Evolutionary conservation across 2,329 filamentous ascomycete genomes (phyloP).

Genomic region (Raffaelea ambrosiae): DNA sequence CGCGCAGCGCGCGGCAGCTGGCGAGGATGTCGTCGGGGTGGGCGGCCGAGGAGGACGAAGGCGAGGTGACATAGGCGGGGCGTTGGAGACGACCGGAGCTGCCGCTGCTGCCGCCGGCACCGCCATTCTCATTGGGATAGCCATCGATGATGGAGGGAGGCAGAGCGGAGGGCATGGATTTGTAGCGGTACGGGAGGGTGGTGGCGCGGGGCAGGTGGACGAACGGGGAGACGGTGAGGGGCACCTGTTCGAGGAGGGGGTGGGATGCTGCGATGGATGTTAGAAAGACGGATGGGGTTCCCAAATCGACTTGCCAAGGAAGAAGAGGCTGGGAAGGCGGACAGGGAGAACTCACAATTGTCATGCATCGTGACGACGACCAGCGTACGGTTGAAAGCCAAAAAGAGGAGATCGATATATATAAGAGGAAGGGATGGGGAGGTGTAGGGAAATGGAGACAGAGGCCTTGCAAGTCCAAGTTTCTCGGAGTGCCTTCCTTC

Average conservation of each 20-base stretch:
- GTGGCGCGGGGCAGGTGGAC: constrained; percentile 82
- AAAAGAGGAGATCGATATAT: too few species aligned
- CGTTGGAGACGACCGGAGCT: too few species aligned
- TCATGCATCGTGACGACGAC: constrained; percentile 13
- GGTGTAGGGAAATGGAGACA: too few species aligned
- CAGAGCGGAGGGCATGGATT: constrained; percentile 76
- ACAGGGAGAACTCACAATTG: constrained; percentile 7
- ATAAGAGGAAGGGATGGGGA: too few species aligned
- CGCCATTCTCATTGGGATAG: constrained; percentile 18
- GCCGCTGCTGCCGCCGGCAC: constrained; percentile 19
- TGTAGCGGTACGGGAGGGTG: constrained; percentile 93
- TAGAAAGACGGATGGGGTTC: too few species aligned
- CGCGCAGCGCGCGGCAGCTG: constrained; percentile 70
- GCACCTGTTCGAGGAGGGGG: constrained; percentile 83
- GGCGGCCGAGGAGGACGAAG: constrained; percentile 71
- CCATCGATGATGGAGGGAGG: constrained; percentile 54
- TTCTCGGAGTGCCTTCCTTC: too few species aligned
- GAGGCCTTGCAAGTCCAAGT: too few species aligned
- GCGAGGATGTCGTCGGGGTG: constrained; percentile 80
- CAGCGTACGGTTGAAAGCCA: too few species aligned
- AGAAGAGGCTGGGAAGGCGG: background rate
- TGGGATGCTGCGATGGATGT: constrained; percentile 54
- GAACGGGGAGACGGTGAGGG: constrained; percentile 89
- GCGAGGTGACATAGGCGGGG: constrained; percentile 70
- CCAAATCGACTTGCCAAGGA: background rate